phyloP scores from a whole-genome alignment of 306 rosid species.

The Castanea crenata region DNA sequence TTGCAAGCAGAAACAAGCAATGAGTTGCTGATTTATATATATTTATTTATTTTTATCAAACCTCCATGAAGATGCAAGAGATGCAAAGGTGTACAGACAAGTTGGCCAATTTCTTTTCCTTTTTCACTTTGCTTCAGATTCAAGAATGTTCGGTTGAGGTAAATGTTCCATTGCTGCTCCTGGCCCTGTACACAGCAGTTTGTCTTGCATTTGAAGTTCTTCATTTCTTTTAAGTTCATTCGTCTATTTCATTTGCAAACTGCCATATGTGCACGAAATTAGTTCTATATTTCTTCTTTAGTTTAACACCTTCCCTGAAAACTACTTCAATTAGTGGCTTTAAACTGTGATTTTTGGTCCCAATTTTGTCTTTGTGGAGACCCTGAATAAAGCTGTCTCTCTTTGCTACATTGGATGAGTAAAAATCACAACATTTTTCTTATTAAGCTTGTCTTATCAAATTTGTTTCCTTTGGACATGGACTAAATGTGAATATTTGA shows the following conservation, averaged over 20 bases:
- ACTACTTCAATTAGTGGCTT: background rate
- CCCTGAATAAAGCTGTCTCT: background rate
- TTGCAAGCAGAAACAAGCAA: constrained; percentile 24
- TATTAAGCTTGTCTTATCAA: background rate
- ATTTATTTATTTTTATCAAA: constrained; percentile 7
- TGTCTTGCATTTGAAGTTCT: constrained; percentile 13
- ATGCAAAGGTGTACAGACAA: constrained; percentile 46
- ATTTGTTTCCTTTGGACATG: background rate
- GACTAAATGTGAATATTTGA: background rate
- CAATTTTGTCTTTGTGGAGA: background rate
- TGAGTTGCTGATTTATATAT: constrained; percentile 28
- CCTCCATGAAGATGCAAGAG: constrained; percentile 24
- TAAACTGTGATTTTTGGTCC: background rate
- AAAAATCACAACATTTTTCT: background rate
- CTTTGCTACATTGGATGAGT: background rate
- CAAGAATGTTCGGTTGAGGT: constrained; percentile 36
- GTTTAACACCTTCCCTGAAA: background rate
- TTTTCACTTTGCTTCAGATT: constrained; percentile 26
- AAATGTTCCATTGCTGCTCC: constrained; percentile 36
- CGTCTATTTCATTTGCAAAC: constrained; percentile 2
- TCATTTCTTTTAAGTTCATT: constrained; percentile 7
- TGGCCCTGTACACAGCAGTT: constrained; percentile 20
- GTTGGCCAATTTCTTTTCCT: constrained; percentile 27
- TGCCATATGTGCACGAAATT: background rate
- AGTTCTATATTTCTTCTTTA: background rate